Percentiles rank a stretch among this genome's conserved stretches.
phyloP scores from a whole-genome alignment of 108 stramenopile species.

The Nitzschia sp. region DNA sequence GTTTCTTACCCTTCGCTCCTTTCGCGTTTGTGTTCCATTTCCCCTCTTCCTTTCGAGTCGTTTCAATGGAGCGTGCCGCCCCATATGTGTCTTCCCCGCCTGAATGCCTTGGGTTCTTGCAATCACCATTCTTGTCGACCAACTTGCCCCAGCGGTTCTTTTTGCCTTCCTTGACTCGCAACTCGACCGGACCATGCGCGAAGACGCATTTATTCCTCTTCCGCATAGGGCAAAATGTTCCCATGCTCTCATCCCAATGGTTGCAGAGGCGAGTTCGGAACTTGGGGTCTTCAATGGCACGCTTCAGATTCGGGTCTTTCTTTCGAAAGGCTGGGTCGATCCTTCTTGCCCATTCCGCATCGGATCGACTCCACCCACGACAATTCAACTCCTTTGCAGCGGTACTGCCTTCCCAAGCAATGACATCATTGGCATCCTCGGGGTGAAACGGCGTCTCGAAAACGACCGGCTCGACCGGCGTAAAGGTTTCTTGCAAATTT shows the following conservation, averaged over 20 bases:
- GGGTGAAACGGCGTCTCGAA: background rate
- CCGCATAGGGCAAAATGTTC: constrained; percentile 88
- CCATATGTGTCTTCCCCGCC: constrained; percentile 94
- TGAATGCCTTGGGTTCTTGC: constrained; percentile 77
- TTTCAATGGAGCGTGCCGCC: constrained; percentile 76
- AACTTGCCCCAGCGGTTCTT: constrained; percentile 89
- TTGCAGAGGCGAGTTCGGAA: constrained; percentile 94
- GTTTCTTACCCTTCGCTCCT: background rate
- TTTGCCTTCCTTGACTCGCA: constrained; percentile 93
- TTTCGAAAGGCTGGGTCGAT: constrained; percentile 65
- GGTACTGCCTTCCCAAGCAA: constrained; percentile 83
- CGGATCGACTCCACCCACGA: constrained; percentile 84
- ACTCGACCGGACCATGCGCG: constrained; percentile 93
- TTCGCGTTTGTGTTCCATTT: constrained; percentile 62
- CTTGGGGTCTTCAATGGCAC: constrained; percentile 84
- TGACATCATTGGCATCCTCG: constrained; percentile 67
- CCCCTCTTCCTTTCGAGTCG: constrained; percentile 75
- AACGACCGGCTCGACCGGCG: background rate
- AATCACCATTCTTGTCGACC: constrained; percentile 77
- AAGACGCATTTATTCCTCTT: constrained; percentile 93
- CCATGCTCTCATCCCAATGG: constrained; percentile 85
- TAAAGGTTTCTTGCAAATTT: no score
- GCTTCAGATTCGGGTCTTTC: constrained; percentile 68
- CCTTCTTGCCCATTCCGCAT: constrained; percentile 78
- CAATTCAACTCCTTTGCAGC: constrained; percentile 74